phyloP scores from a whole-genome alignment of 2,329 filamentous ascomycete species.

The Hymenoscyphus albidus region DNA sequence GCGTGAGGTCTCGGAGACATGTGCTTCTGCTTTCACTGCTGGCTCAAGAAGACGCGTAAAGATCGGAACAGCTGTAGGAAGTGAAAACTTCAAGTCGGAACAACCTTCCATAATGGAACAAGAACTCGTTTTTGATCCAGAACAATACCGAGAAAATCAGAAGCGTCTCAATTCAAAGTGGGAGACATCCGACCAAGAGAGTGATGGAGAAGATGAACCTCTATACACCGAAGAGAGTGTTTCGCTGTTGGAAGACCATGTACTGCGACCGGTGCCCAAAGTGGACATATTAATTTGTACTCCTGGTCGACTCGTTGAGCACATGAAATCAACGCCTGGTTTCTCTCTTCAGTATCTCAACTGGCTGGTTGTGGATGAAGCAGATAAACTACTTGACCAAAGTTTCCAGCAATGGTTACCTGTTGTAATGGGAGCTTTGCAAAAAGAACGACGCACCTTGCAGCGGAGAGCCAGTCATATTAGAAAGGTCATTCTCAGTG shows the following conservation, averaged over 20 bases:
- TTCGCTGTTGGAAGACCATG: conserved; percentile 53
- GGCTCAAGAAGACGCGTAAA: conserved; percentile 62
- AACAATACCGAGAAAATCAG: conserved; percentile 47
- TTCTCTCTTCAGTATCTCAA: conserved; percentile 75
- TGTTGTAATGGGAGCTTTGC: conserved; percentile 59
- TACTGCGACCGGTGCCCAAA: conserved; percentile 63
- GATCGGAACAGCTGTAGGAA: conserved; percentile 79
- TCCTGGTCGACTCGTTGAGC: conserved; percentile 86
- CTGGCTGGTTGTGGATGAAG: conserved; percentile 92
- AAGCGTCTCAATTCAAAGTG: conserved; percentile 42
- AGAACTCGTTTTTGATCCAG: conserved; percentile 65
- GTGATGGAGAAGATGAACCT: conserved; percentile 39
- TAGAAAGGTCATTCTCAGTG: conserved; percentile 82
- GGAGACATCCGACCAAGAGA: conserved; percentile 44
- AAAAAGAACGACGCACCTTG: conserved; percentile 12
- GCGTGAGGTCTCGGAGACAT: conserved; percentile 71
- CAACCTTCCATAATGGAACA: conserved; percentile 59
- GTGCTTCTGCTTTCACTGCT: conserved; percentile 57
- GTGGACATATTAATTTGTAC: conserved; percentile 90
- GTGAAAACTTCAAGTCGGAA: conserved; percentile 66
- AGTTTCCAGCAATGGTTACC: conserved; percentile 90
- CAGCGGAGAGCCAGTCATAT: conserved; percentile 39
- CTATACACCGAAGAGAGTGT: conserved; percentile 35
- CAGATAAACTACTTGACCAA: conserved; percentile 85
- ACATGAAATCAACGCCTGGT: conserved; percentile 77